Percentiles rank a stretch among this genome's conserved stretches.
These are phyloP conservation scores for Rhododendron mucronatum DNA, from an alignment of 148 eudicot genomes.

Conservation along the genomic window DNA sequence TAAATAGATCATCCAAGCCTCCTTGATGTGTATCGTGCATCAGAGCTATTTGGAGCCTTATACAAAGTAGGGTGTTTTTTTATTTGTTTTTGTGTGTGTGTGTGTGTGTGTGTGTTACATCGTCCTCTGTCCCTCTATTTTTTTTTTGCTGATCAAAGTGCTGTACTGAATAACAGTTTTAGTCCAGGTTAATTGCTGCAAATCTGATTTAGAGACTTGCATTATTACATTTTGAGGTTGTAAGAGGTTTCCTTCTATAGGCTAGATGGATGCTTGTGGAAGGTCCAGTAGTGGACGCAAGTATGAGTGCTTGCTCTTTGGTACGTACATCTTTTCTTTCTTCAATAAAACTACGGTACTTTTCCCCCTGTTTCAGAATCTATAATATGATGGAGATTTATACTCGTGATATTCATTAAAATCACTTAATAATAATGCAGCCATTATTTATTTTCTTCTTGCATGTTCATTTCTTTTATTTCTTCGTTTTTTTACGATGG, in stretches of 20 bases:
- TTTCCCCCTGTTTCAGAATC: neutral
- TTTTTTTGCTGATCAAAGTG: neutral
- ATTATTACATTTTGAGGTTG: neutral
- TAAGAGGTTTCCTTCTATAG: neutral
- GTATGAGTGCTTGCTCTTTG: conserved; percentile 75
- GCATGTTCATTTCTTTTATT: neutral
- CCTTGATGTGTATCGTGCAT: neutral
- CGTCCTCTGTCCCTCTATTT: neutral
- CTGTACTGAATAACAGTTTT: neutral
- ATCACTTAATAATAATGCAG: neutral
- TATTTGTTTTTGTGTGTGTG: no score
- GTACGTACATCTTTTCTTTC: conserved; percentile 5
- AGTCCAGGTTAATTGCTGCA: neutral
- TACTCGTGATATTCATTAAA: neutral
- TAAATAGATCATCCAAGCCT: conserved; percentile 10
- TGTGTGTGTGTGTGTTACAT: neutral
- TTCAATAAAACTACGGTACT: neutral
- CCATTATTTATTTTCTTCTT: neutral
- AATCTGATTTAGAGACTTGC: neutral
- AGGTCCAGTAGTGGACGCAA: conserved; percentile 29
- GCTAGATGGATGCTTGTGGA: conserved; percentile 43
- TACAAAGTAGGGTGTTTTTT: neutral
- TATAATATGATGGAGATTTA: neutral
- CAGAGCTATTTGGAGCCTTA: neutral
- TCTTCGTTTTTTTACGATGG: neutral